phyloP scores from a whole-genome alignment of 1,284 basidiomycete genomes.

The Chondrostereum purpureum region DNA sequence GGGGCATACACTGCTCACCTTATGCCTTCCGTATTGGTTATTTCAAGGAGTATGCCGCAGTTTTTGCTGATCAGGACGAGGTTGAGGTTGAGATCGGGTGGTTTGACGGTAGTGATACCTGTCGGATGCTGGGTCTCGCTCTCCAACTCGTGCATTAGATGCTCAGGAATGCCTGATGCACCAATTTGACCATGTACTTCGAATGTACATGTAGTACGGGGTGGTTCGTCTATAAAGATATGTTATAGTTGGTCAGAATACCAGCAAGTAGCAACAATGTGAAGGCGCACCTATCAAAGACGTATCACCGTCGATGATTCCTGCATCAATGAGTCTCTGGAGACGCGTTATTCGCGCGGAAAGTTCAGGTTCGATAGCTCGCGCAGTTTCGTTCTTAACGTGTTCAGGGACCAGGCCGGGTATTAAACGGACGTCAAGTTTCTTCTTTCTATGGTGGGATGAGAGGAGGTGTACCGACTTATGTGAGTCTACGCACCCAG shows the following conservation, averaged over 20 bases:
- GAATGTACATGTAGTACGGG: slow-evolving; percentile 57
- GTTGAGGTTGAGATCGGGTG: slow-evolving; percentile 52
- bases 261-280: not conserved
- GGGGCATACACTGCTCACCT: slow-evolving; percentile 33
- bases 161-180: slow-evolving; percentile 41
- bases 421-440: slow-evolving; percentile 62
- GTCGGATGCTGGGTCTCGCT: slow-evolving; percentile 66
- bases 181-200: slow-evolving; percentile 56
- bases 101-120: slow-evolving; percentile 50
- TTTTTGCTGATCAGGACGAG: slow-evolving; percentile 69
- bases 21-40: slow-evolving; percentile 62
- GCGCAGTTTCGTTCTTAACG: slow-evolving; percentile 54
- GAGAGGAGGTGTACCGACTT: slow-evolving; percentile 3
- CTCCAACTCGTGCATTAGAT: slow-evolving; percentile 62
- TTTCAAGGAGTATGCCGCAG: slow-evolving; percentile 69
- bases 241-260: not conserved
- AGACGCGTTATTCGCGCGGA: slow-evolving; percentile 50
- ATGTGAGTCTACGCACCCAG: slow-evolving; percentile 40
- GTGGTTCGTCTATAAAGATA: slow-evolving; percentile 34
- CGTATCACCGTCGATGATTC: slow-evolving; percentile 48
- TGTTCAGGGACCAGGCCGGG: slow-evolving; percentile 55
- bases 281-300: slow-evolving; percentile 22
- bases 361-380: slow-evolving; percentile 63
- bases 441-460: slow-evolving; percentile 30
- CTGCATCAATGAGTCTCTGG: slow-evolving; percentile 55